These are phyloP conservation scores for Vaccinium myrtillus DNA, from an alignment of 148 eudicot genomes.

Conservation along the genomic window DNA sequence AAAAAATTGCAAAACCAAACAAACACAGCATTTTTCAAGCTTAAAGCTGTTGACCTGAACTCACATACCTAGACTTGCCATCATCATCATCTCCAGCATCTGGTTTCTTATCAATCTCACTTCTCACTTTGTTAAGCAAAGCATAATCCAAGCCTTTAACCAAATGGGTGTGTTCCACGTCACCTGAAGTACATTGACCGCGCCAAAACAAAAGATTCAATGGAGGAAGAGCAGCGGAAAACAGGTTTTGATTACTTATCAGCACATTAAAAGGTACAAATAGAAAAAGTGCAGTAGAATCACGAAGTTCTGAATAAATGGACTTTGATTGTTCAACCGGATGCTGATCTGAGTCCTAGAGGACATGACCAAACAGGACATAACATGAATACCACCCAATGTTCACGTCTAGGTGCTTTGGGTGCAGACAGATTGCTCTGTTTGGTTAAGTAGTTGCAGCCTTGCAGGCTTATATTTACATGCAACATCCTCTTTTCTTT, in stretches of 20 bases:
- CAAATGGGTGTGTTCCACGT: conserved; percentile 98
- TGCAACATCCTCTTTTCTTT: background rate
- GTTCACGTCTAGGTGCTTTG: background rate
- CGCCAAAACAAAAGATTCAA: conserved; percentile 19
- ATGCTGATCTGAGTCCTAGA: no score
- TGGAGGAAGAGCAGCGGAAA: background rate
- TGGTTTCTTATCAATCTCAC: conserved; percentile 93
- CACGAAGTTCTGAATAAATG: no score
- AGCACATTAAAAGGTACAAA: background rate
- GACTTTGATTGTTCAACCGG: no score
- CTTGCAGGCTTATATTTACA: background rate
- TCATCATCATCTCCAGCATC: conserved; percentile 70
- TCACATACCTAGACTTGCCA: conserved; percentile 67
- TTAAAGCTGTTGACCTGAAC: background rate
- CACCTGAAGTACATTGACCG: conserved; percentile 53
- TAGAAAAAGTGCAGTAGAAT: background rate
- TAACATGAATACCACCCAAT: no score
- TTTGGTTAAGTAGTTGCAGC: background rate
- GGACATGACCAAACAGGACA: no score
- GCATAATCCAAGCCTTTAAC: conserved; percentile 98
- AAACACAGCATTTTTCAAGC: background rate
- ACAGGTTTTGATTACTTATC: no score
- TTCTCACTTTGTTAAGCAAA: conserved; percentile 87
- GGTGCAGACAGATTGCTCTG: background rate
- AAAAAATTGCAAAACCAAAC: background rate